Conservation (phyloP, 768 basidiomycete genomes). For the Amanita rimosa region DNA sequence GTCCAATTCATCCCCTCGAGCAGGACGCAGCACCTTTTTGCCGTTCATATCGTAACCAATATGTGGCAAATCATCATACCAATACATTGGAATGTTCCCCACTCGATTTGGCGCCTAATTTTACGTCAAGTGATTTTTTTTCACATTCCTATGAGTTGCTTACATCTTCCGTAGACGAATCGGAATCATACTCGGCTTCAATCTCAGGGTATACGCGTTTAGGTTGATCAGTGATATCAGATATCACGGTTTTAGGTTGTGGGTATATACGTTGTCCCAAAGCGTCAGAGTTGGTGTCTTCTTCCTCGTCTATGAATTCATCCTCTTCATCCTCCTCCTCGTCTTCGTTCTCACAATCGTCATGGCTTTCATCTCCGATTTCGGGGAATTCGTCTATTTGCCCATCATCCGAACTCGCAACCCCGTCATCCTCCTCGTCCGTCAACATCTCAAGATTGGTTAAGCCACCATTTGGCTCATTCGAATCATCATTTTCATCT, state of each 20-base stretch:
- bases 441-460: constrained; percentile 56
- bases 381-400: constrained; percentile 68
- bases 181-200: constrained; percentile 84
- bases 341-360: constrained; percentile 29
- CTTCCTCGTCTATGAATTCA: constrained; percentile 23
- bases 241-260: constrained; percentile 57
- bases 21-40: constrained; percentile 87
- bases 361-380: constrained; percentile 46
- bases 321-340: constrained; percentile 26
- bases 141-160: constrained; percentile 16
- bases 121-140: neutral
- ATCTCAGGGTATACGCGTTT: constrained; percentile 83
- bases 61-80: constrained; percentile 99
- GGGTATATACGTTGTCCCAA: constrained; percentile 46
- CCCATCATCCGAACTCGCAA: constrained; percentile 40
- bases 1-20: constrained; percentile 92
- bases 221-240: constrained; percentile 73
- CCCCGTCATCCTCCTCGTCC: constrained; percentile 50
- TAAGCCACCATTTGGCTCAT: constrained; percentile 2
- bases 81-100: constrained; percentile 92
- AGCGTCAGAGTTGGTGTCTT: constrained; percentile 28
- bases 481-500: constrained; percentile 23
- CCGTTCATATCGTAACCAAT: constrained; percentile 95
- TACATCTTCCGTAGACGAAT: constrained; percentile 89
- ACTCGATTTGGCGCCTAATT: constrained; percentile 84